A percentile compares a stretch with the other conserved stretches of the same genome.
Evolutionary conservation across 345 rosid genomes (phyloP).

Genomic region (Citrus glauca): DNA sequence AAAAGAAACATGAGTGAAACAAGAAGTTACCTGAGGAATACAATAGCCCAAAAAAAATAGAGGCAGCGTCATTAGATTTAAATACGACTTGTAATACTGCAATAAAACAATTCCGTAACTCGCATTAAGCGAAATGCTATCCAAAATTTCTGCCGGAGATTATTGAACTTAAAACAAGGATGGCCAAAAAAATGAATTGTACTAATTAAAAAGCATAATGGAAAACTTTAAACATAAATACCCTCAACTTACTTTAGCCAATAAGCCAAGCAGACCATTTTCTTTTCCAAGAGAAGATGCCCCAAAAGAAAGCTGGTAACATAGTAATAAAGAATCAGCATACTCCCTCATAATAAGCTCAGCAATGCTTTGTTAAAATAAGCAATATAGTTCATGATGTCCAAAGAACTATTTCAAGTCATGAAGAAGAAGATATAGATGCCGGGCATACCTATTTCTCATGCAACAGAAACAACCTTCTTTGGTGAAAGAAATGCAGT

Average conservation of each 20-base stretch:
- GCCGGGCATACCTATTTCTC: not conserved
- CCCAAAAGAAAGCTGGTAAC: constrained; percentile 55
- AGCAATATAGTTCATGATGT: not conserved
- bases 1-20: not conserved
- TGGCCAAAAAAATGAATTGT: not conserved
- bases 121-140: not conserved
- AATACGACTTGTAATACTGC: constrained; percentile 62
- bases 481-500: not conserved
- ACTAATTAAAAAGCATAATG: not conserved
- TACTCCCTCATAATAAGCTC: not conserved
- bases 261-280: constrained; percentile 32
- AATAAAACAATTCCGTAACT: constrained; percentile 21
- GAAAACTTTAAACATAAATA: not conserved
- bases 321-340: constrained; percentile 3
- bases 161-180: constrained; percentile 4
- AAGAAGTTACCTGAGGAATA: constrained; percentile 74
- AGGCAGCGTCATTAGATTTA: constrained; percentile 52
- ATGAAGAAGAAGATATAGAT: not conserved
- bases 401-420: not conserved
- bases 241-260: constrained; percentile 55
- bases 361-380: not conserved
- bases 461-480: not conserved
- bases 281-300: constrained; percentile 38
- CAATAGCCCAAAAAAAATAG: constrained; percentile 45
- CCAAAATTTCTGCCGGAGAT: constrained; percentile 1